Conservation (phyloP, 345 rosid genomes). For the Gossypioides kirkii region DNA sequence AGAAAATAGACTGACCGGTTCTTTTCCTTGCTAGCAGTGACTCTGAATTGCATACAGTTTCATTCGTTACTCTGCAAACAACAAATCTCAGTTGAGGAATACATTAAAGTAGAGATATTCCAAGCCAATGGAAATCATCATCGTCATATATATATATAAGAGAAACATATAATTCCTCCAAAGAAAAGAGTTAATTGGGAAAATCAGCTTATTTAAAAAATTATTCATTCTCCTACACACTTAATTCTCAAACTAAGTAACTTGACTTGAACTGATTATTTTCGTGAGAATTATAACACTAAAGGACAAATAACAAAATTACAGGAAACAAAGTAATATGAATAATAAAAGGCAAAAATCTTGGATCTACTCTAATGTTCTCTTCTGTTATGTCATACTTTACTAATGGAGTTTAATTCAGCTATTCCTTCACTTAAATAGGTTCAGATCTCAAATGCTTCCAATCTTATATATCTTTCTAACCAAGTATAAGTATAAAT, state of each 20-base stretch:
- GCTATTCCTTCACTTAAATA: background rate
- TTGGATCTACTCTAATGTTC: constrained; percentile 2
- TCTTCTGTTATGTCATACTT: background rate
- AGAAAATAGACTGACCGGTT: background rate
- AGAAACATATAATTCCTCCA: background rate
- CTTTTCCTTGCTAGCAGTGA: background rate
- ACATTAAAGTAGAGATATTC: background rate
- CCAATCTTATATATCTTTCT: background rate
- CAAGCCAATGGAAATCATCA: background rate
- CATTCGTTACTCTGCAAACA: constrained; percentile 13
- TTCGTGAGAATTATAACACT: background rate
- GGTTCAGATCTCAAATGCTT: background rate
- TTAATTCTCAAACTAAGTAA: background rate
- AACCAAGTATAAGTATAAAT: background rate
- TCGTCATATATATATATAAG: background rate
- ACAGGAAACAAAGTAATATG: background rate
- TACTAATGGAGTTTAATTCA: background rate
- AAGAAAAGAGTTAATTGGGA: background rate
- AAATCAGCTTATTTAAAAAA: background rate
- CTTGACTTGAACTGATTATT: background rate
- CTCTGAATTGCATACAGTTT: background rate
- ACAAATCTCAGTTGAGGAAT: background rate
- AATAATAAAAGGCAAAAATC: background rate
- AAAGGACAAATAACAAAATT: background rate
- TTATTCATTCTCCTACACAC: background rate